A percentile compares a stretch with the other conserved stretches of the same genome.
These are phyloP conservation scores for Ascochyta koolunga DNA, from an alignment of 2,329 filamentous ascomycete genomes.

Conservation along the genomic window DNA sequence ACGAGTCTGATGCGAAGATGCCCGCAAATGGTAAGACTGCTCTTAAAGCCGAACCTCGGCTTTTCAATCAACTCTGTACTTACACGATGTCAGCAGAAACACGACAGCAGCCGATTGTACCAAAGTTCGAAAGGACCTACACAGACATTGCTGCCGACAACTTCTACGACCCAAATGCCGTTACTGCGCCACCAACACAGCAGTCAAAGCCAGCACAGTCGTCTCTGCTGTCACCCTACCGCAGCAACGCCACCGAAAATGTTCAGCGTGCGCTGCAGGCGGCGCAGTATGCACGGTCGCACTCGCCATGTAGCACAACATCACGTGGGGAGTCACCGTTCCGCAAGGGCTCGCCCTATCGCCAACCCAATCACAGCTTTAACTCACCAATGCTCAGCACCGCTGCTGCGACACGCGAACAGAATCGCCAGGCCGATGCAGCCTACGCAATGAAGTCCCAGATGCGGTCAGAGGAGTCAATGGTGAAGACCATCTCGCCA, in stretches of 20 bases:
- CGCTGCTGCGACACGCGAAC: slow-evolving; percentile 66
- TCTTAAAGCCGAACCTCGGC: slow-evolving; percentile 51
- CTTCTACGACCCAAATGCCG: slow-evolving; percentile 76
- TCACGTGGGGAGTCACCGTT: slow-evolving; percentile 81
- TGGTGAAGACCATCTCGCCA: slow-evolving; percentile 87
- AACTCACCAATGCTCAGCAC: slow-evolving; percentile 57
- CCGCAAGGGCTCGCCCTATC: slow-evolving; percentile 64
- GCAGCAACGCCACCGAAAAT: slow-evolving; percentile 52
- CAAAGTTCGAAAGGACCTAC: slow-evolving; percentile 84
- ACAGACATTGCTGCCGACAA: slow-evolving; percentile 86
- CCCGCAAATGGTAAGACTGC: slow-evolving; percentile 61
- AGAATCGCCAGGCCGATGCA: slow-evolving; percentile 67
- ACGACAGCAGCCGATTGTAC: slow-evolving; percentile 52
- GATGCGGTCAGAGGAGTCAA: slow-evolving; percentile 49
- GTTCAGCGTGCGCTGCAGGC: slow-evolving; percentile 79
- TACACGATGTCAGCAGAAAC: slow-evolving; percentile 62
- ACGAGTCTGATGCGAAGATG: slow-evolving; percentile 60
- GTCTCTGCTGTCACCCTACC: slow-evolving; percentile 58
- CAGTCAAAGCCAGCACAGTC: slow-evolving; percentile 57
- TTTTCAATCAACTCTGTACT: slow-evolving; percentile 71
- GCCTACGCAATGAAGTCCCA: slow-evolving; percentile 50
- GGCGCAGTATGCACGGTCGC: slow-evolving; percentile 72
- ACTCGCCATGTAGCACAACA: slow-evolving; percentile 59
- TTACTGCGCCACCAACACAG: slow-evolving; percentile 53
- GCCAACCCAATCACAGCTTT: slow-evolving; percentile 53